These are phyloP conservation scores for Erodium maritimum DNA, from an alignment of 345 rosid genomes.

Conservation along the genomic window DNA sequence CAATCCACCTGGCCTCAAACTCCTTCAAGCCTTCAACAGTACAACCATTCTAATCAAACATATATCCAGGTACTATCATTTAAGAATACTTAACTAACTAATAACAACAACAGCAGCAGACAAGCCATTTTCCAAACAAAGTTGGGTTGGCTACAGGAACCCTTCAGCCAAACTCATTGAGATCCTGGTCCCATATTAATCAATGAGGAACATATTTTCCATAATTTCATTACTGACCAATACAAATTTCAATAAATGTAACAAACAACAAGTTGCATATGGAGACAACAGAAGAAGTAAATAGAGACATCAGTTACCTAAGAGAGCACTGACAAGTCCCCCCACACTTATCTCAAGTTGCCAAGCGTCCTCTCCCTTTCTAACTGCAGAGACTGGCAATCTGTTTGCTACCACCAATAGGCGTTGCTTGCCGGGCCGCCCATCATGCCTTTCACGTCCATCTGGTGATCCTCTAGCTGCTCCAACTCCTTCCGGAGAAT, in stretches of 20 bases:
- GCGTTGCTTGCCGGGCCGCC: constrained; percentile 64
- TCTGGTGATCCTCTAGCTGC: constrained; percentile 33
- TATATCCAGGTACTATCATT: constrained; percentile 2
- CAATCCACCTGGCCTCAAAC: constrained; percentile 98
- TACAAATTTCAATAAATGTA: no score
- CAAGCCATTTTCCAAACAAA: no score
- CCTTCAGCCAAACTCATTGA: no score
- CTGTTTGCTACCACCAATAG: constrained; percentile 95
- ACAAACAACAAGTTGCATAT: background rate
- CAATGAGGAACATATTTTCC: no score
- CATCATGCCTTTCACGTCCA: constrained; percentile 49
- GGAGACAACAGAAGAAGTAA: background rate
- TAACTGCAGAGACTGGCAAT: constrained; percentile 91
- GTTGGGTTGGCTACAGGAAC: no score
- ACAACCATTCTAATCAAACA: constrained; percentile 16
- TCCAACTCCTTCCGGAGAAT: constrained; percentile 53
- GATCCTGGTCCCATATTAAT: no score
- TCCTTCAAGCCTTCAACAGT: constrained; percentile 75
- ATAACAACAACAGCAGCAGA: no score
- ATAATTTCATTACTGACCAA: no score
- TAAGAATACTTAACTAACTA: background rate
- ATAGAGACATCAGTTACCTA: constrained; percentile 35
- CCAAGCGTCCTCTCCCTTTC: constrained; percentile 94
- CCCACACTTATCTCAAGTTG: constrained; percentile 95
- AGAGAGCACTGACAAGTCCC: constrained; percentile 89